Evolutionary conservation across 2,329 filamentous ascomycete species (phyloP).

Genomic region (Acephala macrosclerotiorum): DNA sequence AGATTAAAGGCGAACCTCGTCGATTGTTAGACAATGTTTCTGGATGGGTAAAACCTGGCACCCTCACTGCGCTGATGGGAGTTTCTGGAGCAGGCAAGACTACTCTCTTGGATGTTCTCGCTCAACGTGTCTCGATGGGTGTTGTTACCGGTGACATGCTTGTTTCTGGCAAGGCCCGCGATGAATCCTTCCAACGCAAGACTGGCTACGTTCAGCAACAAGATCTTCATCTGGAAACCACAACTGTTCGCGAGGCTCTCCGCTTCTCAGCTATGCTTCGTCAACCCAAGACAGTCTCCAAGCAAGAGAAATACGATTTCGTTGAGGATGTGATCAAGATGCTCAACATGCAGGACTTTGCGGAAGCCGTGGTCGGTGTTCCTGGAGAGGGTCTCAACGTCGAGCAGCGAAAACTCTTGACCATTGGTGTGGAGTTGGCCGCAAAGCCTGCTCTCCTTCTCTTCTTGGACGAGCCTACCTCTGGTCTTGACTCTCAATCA

Average conservation of each 20-base stretch:
- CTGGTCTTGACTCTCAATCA: constrained; percentile 91
- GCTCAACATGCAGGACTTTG: constrained; percentile 89
- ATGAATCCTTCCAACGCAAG: constrained; percentile 84
- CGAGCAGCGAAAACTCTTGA: constrained; percentile 77
- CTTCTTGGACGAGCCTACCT: constrained; percentile 95
- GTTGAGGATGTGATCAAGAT: constrained; percentile 93
- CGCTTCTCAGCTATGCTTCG: constrained; percentile 87
- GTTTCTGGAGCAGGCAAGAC: constrained; percentile 86
- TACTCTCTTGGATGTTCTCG: constrained; percentile 82
- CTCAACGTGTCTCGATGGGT: constrained; percentile 84
- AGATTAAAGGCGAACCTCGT: constrained; percentile 69
- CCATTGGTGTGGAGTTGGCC: constrained; percentile 94
- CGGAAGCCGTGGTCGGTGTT: constrained; percentile 90
- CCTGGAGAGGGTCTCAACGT: constrained; percentile 86
- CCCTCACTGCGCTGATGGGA: constrained; percentile 74
- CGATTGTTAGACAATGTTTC: constrained; percentile 74
- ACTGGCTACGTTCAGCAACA: constrained; percentile 95
- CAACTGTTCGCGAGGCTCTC: constrained; percentile 84
- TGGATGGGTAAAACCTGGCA: constrained; percentile 78
- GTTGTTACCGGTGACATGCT: constrained; percentile 86
- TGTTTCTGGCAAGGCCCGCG: constrained; percentile 38
- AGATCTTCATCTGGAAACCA: constrained; percentile 85
- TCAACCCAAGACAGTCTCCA: constrained; percentile 77
- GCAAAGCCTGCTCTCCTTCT: constrained; percentile 89
- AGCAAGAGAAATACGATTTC: constrained; percentile 82